These are phyloP conservation scores for Picochlorum sp. DNA, from an alignment of 139 green algal genomes.

Conservation along the genomic window DNA sequence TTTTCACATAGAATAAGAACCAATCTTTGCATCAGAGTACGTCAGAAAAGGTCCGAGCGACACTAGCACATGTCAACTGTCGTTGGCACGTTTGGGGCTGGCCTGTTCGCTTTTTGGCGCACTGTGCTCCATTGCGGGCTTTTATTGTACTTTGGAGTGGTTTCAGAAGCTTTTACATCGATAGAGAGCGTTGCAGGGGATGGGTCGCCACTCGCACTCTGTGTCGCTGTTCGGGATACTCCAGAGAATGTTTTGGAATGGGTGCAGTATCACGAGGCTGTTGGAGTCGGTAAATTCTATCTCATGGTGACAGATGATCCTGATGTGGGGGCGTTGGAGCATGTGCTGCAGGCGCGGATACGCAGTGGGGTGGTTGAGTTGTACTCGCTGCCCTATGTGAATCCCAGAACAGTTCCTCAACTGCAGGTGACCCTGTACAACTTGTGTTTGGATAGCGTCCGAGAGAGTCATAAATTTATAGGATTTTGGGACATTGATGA, in stretches of 20 bases:
- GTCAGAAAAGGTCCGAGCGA: too few relatives aligned
- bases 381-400: conserved; percentile 14
- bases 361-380: conserved; percentile 5
- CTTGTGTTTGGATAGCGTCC: conserved; percentile 7
- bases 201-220: conserved; percentile 8
- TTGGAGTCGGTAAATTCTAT: conserved; percentile 17
- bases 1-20: too few relatives aligned
- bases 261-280: conserved; percentile 15
- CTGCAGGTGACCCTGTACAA: conserved; percentile 20
- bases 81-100: too few relatives aligned
- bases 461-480: conserved; percentile 9
- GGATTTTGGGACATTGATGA: conserved; percentile 26
- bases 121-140: background rate
- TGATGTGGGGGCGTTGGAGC: background rate
- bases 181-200: background rate
- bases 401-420: conserved; percentile 8
- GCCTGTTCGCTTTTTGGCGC: too few relatives aligned
- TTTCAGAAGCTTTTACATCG: too few relatives aligned
- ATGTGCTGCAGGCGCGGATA: background rate
- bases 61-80: too few relatives aligned
- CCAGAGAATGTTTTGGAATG: conserved; percentile 13
- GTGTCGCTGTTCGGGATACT: conserved; percentile 9
- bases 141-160: background rate
- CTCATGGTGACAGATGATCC: conserved; percentile 18
- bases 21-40: too few relatives aligned